A percentile compares a stretch with the other conserved stretches of the same genome.
Evolutionary conservation across 2,329 filamentous ascomycete genomes (phyloP).

Genomic region (Fusarium nematophilum): DNA sequence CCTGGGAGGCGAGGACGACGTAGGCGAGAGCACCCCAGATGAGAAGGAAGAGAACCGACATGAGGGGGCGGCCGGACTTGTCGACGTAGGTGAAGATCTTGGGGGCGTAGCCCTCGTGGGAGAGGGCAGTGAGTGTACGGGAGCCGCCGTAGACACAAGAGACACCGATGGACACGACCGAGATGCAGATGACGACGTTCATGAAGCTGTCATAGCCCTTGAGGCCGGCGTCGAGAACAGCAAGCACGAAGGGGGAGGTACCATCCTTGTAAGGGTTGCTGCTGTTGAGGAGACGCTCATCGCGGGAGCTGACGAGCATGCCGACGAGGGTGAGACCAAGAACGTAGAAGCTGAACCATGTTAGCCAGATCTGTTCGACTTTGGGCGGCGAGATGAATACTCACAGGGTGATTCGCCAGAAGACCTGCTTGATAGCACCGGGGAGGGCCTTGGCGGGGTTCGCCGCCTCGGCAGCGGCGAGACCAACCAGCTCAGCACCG

Average conservation of each 20-base stretch:
- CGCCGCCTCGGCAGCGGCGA: constrained; percentile 74
- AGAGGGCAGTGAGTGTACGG: constrained; percentile 66
- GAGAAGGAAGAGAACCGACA: constrained; percentile 59
- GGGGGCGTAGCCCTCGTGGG: constrained; percentile 67
- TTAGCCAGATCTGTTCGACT: constrained; percentile 3
- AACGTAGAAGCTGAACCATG: constrained; percentile 54
- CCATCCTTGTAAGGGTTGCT: constrained; percentile 45
- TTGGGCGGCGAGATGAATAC: constrained; percentile 34
- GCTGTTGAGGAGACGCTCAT: constrained; percentile 55
- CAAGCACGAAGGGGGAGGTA: constrained; percentile 63
- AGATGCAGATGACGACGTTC: constrained; percentile 65
- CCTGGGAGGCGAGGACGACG: constrained; percentile 57
- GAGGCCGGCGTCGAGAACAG: constrained; percentile 60
- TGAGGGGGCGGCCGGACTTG: constrained; percentile 62
- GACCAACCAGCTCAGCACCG: constrained; percentile 75
- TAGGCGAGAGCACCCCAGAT: constrained; percentile 61
- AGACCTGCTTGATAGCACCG: constrained; percentile 81
- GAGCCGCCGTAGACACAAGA: constrained; percentile 67
- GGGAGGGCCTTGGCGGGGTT: constrained; percentile 79
- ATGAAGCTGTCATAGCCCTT: constrained; percentile 61
- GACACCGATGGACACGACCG: constrained; percentile 65
- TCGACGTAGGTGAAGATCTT: constrained; percentile 66
- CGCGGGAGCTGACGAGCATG: constrained; percentile 57
- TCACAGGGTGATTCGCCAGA: constrained; percentile 62
- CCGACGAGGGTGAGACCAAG: constrained; percentile 62